phyloP scores from a whole-genome alignment of 2,329 filamentous ascomycete genomes.

The Clonostachys rhizophaga region DNA sequence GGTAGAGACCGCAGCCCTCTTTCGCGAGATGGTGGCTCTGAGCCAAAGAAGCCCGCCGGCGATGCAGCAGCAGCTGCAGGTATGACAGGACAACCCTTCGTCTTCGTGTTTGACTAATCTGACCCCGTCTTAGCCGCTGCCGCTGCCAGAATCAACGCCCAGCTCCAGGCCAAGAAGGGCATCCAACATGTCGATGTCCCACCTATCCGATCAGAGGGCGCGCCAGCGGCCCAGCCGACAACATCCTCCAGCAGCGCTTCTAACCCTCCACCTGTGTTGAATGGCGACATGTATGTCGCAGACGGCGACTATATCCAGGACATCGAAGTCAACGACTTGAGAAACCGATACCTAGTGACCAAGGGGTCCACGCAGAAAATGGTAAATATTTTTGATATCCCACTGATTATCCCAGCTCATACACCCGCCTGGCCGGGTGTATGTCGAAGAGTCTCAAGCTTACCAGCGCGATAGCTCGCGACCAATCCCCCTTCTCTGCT shows the following conservation, averaged over 20 bases:
- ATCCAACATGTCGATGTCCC: constrained; percentile 89
- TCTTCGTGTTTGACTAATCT: constrained; percentile 6
- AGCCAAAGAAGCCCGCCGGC: constrained; percentile 41
- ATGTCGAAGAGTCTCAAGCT: constrained; percentile 55
- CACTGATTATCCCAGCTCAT: constrained; percentile 29
- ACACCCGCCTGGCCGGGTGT: constrained; percentile 20
- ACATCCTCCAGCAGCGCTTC: constrained; percentile 20
- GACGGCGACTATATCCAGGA: constrained; percentile 99
- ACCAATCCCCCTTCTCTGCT: constrained; percentile 67
- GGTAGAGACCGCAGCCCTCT: constrained; percentile 77
- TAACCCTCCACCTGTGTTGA: constrained; percentile 52
- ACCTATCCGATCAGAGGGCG: constrained; percentile 62
- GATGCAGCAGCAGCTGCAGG: constrained; percentile 78
- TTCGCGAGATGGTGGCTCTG: constrained; percentile 34
- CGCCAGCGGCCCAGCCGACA: constrained; percentile 32
- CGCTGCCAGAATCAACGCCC: constrained; percentile 81
- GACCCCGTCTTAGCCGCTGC: constrained; percentile 61
- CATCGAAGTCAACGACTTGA: constrained; percentile 96
- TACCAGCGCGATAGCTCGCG: constrained; percentile 63
- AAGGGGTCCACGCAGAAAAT: constrained; percentile 98
- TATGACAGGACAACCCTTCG: constrained; percentile 25
- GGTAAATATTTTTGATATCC: constrained; percentile 72
- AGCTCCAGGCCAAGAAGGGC: constrained; percentile 80
- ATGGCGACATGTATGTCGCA: constrained; percentile 86
- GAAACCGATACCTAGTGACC: constrained; percentile 94